These are phyloP conservation scores for Williopsis jadinii DNA, from an alignment of 1,139 yeast genomes.

Conservation along the genomic window DNA sequence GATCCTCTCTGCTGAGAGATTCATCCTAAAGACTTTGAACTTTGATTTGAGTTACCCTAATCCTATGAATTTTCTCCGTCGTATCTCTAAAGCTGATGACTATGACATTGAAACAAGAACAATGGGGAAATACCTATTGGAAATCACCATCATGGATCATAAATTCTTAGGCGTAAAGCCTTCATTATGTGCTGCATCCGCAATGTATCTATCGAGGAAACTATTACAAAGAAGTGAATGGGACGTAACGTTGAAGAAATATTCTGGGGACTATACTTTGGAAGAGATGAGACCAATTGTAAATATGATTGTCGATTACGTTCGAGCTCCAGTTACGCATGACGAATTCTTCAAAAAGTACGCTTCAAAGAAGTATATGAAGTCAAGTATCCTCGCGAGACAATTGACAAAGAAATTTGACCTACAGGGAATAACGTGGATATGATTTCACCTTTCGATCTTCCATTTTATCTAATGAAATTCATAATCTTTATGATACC, in stretches of 20 bases:
- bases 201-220: constrained; percentile 82
- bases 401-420: constrained; percentile 72
- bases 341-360: constrained; percentile 93
- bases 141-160: constrained; percentile 74
- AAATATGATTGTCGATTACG: constrained; percentile 68
- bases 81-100: constrained; percentile 91
- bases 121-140: constrained; percentile 81
- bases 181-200: constrained; percentile 80
- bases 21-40: constrained; percentile 64
- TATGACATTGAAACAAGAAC: constrained; percentile 88
- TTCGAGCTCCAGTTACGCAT: constrained; percentile 76
- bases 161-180: constrained; percentile 71
- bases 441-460: neutral
- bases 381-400: constrained; percentile 81
- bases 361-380: constrained; percentile 85
- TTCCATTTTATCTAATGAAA: neutral
- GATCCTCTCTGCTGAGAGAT: constrained; percentile 80
- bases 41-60: constrained; percentile 86
- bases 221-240: constrained; percentile 59
- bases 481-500: neutral
- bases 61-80: constrained; percentile 88
- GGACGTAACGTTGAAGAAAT: constrained; percentile 76
- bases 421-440: constrained; percentile 21
- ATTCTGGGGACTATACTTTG: constrained; percentile 81
- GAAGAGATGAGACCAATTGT: constrained; percentile 66